These are phyloP conservation scores for Tephrocybe sp. DNA, from an alignment of 768 basidiomycete genomes.

Conservation along the genomic window DNA sequence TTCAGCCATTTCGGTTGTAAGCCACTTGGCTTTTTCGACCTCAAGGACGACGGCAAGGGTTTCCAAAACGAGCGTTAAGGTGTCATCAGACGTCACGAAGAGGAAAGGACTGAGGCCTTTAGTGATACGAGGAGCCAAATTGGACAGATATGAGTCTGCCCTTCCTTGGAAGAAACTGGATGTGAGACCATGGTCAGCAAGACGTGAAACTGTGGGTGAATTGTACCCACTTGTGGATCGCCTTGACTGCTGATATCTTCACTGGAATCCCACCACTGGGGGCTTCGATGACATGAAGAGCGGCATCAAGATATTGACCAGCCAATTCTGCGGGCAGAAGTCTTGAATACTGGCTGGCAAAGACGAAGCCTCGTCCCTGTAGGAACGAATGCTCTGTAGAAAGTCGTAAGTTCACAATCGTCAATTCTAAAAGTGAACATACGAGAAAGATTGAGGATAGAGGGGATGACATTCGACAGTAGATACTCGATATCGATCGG, in stretches of 20 bases:
- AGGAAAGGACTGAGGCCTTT: slow-evolving; percentile 85
- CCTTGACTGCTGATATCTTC: slow-evolving; percentile 93
- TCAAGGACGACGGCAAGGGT: slow-evolving; percentile 79
- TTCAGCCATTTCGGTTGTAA: slow-evolving; percentile 63
- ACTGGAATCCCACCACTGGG: slow-evolving; percentile 74
- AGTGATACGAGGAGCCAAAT: slow-evolving; percentile 73
- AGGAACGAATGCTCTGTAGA: slow-evolving; percentile 81
- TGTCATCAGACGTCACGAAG: slow-evolving; percentile 79
- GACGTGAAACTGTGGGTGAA: background rate
- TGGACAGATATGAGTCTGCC: slow-evolving; percentile 56
- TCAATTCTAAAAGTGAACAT: slow-evolving; percentile 19
- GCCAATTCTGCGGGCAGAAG: slow-evolving; percentile 71
- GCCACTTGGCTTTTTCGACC: slow-evolving; percentile 72
- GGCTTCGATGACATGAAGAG: slow-evolving; percentile 82
- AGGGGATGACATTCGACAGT: slow-evolving; percentile 77
- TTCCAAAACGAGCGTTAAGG: slow-evolving; percentile 84
- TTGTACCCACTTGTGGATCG: slow-evolving; percentile 81
- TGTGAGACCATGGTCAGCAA: slow-evolving; percentile 5
- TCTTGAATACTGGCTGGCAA: slow-evolving; percentile 85
- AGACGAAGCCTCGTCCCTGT: slow-evolving; percentile 93
- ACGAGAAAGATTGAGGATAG: slow-evolving; percentile 73
- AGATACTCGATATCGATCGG: slow-evolving; percentile 79
- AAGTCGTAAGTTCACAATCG: background rate
- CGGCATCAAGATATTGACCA: slow-evolving; percentile 84
- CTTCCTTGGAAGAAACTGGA: slow-evolving; percentile 71